These are phyloP conservation scores for Floccularia luteovirens DNA, from an alignment of 768 basidiomycete genomes.

Conservation along the genomic window DNA sequence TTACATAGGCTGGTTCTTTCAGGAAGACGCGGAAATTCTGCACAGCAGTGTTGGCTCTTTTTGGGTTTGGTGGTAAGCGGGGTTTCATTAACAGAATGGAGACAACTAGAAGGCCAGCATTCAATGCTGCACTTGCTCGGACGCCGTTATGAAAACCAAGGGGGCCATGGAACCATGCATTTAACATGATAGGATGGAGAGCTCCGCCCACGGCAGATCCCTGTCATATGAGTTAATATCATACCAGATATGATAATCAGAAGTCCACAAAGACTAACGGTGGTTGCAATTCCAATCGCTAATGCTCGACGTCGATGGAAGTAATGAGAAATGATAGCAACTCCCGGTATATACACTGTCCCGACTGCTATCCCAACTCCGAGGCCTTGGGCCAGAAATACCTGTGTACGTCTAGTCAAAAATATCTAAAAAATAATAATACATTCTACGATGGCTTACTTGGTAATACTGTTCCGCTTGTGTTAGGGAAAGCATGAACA, in stretches of 20 bases:
- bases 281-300: constrained; percentile 41
- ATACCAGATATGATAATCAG: not conserved
- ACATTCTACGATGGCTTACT: constrained; percentile 10
- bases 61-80: constrained; percentile 22
- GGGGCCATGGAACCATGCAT: constrained; percentile 29
- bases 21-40: constrained; percentile 19
- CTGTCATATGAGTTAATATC: not conserved
- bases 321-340: constrained; percentile 45
- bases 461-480: constrained; percentile 26
- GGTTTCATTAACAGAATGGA: constrained; percentile 25
- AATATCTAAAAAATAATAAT: not conserved
- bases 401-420: constrained; percentile 14
- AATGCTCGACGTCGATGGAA: constrained; percentile 38
- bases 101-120: constrained; percentile 21
- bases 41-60: constrained; percentile 6
- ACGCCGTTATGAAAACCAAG: constrained; percentile 33
- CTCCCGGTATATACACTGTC: constrained; percentile 34
- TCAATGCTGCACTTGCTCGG: constrained; percentile 28
- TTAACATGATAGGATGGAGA: constrained; percentile 53
- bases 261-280: constrained; percentile 8
- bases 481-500: constrained; percentile 26
- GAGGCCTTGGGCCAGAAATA: constrained; percentile 47
- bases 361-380: constrained; percentile 40
- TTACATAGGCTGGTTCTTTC: constrained; percentile 21
- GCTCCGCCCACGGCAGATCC: constrained; percentile 31